Evolutionary conservation across 129 eudicot genomes (phyloP), one percentile per base, ranked within the genome.

Genomic region (Chrysanthemum makinoi): DNA sequence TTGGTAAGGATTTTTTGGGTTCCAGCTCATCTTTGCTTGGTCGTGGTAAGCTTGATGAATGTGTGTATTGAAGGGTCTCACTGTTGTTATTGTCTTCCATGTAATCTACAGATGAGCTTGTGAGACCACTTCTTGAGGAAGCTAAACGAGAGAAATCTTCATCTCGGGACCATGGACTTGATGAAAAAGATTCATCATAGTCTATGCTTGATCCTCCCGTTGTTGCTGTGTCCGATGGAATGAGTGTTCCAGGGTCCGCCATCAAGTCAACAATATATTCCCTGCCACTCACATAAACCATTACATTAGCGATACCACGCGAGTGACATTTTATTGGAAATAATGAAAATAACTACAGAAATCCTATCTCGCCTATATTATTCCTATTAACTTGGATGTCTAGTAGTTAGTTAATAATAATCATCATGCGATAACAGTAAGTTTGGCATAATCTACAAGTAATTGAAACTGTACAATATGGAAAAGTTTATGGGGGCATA

Each of bases 211-310:
- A 80, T 73, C 75, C 74, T 62, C 49, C 33, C 16, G 85, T 76
- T 7, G 79, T 73, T 20, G 84, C 77, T n/a, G 77, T 75, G 72
- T 87, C 97, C 49, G 93, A 82, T 61, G 99, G 99, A 82, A 90
- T 84, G 63, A 94, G 90, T 17, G 99, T 88, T 72, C 99, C 99
- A 18, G 99, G 99, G 53, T 90, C 99, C 50, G 96, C 92, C 97
- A 88, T 87, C 26, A 94, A 65, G 72, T 94, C 99, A 73, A 94
- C 89, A 69, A 86, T 86, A 80, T 87, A 94, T 71, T 94, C 99
- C 91, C 99, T 94, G 85, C 24, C 68, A 87, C 22, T 56, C 44
- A 68, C 66, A 69, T 56, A 18, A 74, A 49, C 14, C 59, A 63
- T 12, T 47, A 18, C 64, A 49, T 75, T 62, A 67, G 60, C 19